A percentile compares a stretch with the other conserved stretches of the same genome.
These are phyloP conservation scores for Leccinum incarnatum DNA, from an alignment of 768 basidiomycete genomes.

Conservation along the genomic window DNA sequence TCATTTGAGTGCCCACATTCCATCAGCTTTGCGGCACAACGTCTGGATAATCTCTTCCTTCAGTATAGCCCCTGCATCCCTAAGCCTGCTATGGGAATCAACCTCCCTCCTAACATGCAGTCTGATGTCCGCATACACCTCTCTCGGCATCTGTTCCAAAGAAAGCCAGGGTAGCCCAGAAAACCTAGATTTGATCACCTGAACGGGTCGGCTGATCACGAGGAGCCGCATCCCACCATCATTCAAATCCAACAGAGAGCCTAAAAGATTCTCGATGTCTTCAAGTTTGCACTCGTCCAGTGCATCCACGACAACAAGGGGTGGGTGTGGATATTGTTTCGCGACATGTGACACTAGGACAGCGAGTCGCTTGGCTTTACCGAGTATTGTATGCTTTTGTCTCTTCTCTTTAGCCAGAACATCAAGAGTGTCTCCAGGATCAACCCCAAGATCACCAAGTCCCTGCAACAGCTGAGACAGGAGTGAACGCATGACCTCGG, in stretches of 20 bases:
- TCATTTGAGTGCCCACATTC: conserved; percentile 9
- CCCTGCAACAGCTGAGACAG: not conserved
- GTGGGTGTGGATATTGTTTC: not conserved
- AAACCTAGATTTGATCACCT: conserved; percentile 8
- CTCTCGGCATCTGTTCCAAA: not conserved
- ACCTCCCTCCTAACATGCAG: conserved; percentile 5
- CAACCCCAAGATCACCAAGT: not conserved
- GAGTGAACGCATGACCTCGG: not conserved
- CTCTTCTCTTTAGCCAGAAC: not conserved
- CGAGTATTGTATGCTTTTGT: not conserved
- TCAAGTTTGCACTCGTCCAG: conserved; percentile 15
- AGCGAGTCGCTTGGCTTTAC: not conserved
- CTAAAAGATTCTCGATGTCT: not conserved
- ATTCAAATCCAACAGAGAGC: not conserved
- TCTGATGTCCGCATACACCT: conserved; percentile 11
- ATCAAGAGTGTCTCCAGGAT: not conserved
- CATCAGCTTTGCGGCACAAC: conserved; percentile 3
- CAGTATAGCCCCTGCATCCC: not conserved
- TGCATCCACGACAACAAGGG: conserved; percentile 10
- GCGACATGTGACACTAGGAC: not conserved
- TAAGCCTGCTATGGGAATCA: conserved; percentile 5
- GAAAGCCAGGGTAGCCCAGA: not conserved
- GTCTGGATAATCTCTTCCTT: conserved; percentile 2
- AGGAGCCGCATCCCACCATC: conserved; percentile 2
- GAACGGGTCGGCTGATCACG: conserved; percentile 1